These are phyloP conservation scores for Penicillium sp. DNA, from an alignment of 2,329 filamentous ascomycete species.

Conservation along the genomic window DNA sequence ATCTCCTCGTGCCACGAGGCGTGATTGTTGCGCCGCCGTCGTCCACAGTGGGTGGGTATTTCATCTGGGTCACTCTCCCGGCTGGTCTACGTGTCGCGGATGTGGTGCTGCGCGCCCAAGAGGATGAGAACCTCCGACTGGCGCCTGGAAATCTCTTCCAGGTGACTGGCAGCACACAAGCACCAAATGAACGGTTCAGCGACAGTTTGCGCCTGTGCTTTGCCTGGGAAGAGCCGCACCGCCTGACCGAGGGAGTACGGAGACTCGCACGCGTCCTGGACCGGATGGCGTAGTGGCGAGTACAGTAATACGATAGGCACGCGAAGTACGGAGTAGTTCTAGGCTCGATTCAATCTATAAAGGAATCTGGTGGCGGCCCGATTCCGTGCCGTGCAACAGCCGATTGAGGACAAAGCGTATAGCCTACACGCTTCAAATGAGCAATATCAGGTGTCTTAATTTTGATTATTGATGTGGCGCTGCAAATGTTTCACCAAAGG, in stretches of 20 bases:
- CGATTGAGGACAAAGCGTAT: too few relatives aligned
- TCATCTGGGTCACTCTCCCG: slow-evolving; percentile 70
- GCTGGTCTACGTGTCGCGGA: slow-evolving; percentile 47
- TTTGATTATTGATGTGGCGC: too few relatives aligned
- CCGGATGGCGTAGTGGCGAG: slow-evolving; percentile 5
- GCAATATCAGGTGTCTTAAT: too few relatives aligned
- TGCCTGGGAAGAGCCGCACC: slow-evolving; percentile 63
- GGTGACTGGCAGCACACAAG: slow-evolving; percentile 52
- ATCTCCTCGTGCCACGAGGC: slow-evolving; percentile 58
- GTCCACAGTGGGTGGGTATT: slow-evolving; percentile 67
- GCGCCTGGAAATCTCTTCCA: slow-evolving; percentile 66
- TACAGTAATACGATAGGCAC: too few relatives aligned
- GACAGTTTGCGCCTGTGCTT: slow-evolving; percentile 62
- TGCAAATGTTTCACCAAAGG: too few relatives aligned
- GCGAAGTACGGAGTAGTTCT: too few relatives aligned
- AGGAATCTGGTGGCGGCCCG: too few relatives aligned
- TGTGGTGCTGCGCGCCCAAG: slow-evolving; percentile 53
- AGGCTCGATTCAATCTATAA: too few relatives aligned
- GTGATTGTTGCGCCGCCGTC: slow-evolving; percentile 36
- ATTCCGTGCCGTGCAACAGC: too few relatives aligned
- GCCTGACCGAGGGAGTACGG: slow-evolving; percentile 61
- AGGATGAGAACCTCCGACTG: slow-evolving; percentile 61
- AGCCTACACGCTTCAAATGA: too few relatives aligned
- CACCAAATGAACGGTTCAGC: slow-evolving; percentile 51
- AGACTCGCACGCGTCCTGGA: slow-evolving; percentile 48